Percentiles rank a stretch among this genome's conserved stretches.
Evolutionary conservation across 768 basidiomycete genomes (phyloP).

Genomic region (Rhodotorula taiwanensis): DNA sequence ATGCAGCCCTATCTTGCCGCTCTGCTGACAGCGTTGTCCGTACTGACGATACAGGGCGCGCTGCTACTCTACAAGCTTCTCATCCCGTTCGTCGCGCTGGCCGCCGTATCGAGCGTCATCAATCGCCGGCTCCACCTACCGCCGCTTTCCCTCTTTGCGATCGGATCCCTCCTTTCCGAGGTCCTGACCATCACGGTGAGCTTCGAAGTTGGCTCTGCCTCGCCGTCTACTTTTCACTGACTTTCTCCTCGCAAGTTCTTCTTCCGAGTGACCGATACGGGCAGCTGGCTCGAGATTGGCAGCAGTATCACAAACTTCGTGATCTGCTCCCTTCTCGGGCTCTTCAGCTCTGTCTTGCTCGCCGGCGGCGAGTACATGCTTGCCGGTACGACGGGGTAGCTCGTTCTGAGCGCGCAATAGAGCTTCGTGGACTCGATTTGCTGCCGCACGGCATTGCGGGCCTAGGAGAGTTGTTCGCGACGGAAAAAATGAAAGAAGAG

Average conservation of each 20-base stretch:
- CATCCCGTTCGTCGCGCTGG: conserved; percentile 68
- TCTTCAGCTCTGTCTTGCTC: conserved; percentile 73
- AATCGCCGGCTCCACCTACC: conserved; percentile 63
- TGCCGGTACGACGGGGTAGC: background rate
- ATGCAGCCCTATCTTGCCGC: conserved; percentile 46
- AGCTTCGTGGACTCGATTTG: no score
- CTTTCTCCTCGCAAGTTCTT: conserved; percentile 53
- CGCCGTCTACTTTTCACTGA: background rate
- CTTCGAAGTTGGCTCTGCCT: background rate
- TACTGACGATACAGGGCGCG: conserved; percentile 27
- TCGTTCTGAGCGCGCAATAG: no score
- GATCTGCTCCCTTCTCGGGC: conserved; percentile 67
- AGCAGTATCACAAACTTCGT: conserved; percentile 82
- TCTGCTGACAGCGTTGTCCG: no score
- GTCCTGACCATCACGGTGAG: conserved; percentile 48
- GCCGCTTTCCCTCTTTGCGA: conserved; percentile 71
- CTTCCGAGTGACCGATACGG: conserved; percentile 68
- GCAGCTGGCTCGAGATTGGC: conserved; percentile 84
- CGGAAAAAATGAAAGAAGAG: no score
- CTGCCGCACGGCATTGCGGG: no score
- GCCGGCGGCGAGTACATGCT: conserved; percentile 55
- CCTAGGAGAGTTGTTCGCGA: no score
- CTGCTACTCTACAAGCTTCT: conserved; percentile 68
- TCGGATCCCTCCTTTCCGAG: conserved; percentile 67
- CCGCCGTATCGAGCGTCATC: conserved; percentile 61